Base-by-base conservation (phyloP, 2,329 filamentous ascomycete genomes). In the Sphaceloma murrayae region DNA sequence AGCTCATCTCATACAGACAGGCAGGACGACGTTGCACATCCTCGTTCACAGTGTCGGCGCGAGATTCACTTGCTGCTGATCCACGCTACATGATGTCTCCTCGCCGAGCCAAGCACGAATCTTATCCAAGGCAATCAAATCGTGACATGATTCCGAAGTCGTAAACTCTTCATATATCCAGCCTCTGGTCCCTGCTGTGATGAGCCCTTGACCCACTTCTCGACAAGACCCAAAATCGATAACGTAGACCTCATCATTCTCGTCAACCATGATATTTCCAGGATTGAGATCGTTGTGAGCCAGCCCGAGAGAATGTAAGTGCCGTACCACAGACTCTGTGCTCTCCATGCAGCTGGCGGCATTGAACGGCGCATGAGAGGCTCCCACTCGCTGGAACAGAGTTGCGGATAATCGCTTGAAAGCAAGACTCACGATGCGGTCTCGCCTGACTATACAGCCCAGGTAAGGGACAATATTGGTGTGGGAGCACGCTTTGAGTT, bases 251-350 rank as follows among this genome's bases (percentile, higher is more conserved):
- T 29, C 45, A 43, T 55, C 52, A 26, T 46, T 32, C 39, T 50
- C 49, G 46, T 56, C 47, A 18, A 62, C 18, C 51, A 56, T 57
- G 24, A 62, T 58, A 45, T 61, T 61, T 31, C 43, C 49, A 11
- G 58, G 57, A 18, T 54, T 59, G 26, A 62, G 53, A 34, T 62
- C 58, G 45, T 61, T 62, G 48, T 62, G 56, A 9, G 57, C 53
- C 22, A 56, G 45, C 10, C 54, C 58, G 2, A 61, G 53, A 7
- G 51, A 54, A 49, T 60, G 56, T 6, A 60, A 46, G 48, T 60
- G 56, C 34, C 34, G 11, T 27, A 27, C 24, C 24, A 27, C 6
- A 27, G 24, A 11, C 24, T 27, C 24, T 27, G 24, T 27, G 24
- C 7, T 27, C 24, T 11, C n/a, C n/a, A n/a, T n/a, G n/a, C n/a